Base-by-base conservation (phyloP, 2,329 filamentous ascomycete species). In the Paraphaeosphaeria sporulosa region DNA sequence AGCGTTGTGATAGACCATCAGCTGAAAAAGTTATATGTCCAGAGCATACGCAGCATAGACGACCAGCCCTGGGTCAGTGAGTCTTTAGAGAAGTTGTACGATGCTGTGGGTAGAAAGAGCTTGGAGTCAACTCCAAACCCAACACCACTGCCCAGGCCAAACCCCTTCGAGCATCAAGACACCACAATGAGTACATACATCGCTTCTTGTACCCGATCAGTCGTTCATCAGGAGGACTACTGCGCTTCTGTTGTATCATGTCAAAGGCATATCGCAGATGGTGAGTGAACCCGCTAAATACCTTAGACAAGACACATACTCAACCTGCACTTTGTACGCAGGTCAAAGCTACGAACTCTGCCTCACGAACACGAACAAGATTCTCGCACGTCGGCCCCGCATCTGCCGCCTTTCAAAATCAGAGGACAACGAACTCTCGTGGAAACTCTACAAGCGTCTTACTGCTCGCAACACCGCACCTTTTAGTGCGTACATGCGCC, bases 301-400 rank as follows among this genome's bases (percentile, higher is more conserved):
- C 17, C 17, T 38, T 8, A 17, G 17, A 13, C 25, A 40, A 17
- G 12, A 34, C 23, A 25, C 23, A 54, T 44, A 23, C 51, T 54
- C 23, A 54, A 30, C 17, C 30, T 54, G 40, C 36, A 44, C 23
- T 32, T 25, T 30, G 12, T n/a, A 48, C 15, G 8, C 38, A 54
- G 51, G 51, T 40, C 88, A 94, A 63, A 93, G 92, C 0, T 96
- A 96, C 75, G 93, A 96, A 73, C 84, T 96, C 7, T 96, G 92
- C 67, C 84, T 96, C 8, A 96, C 92, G 0, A 89, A 88, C 51
- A 89, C 92, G 74, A 93, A 91, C 12, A 84, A 82, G 38, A 86
- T 95, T 66, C 84, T 59, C 23, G 69, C 73, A 23, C 68, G 58
- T 13, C 65, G 60, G 32, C 68, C 73, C 25, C 59, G 61, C 7